phyloP scores from a whole-genome alignment of 352 stramenopile species.

The Globisporangium canariense region DNA sequence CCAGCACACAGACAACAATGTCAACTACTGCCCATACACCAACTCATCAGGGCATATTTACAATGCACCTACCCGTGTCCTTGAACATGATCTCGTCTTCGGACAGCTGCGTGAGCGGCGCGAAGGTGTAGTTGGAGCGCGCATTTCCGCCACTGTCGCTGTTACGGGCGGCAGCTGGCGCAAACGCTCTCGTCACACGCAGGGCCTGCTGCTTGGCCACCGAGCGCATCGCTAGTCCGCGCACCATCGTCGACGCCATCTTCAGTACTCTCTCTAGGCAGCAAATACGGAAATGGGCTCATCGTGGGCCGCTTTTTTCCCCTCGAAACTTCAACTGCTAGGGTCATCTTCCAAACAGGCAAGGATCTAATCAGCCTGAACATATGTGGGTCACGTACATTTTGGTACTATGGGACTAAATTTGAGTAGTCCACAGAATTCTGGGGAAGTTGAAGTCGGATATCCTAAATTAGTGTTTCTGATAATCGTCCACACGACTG shows the following conservation, averaged over 20 bases:
- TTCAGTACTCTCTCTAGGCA: background rate
- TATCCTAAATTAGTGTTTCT: slow-evolving; percentile 4
- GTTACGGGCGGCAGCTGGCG: background rate
- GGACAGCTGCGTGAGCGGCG: slow-evolving; percentile 52
- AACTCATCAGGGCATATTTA: too few species aligned
- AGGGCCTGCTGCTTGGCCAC: slow-evolving; percentile 2
- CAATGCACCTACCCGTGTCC: slow-evolving; percentile 30
- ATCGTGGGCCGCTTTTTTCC: background rate
- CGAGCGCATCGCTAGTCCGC: background rate
- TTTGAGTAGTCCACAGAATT: background rate
- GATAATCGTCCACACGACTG: slow-evolving; percentile 7
- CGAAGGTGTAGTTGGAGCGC: slow-evolving; percentile 24
- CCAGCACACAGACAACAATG: background rate
- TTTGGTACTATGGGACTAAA: too few species aligned
- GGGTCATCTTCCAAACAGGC: background rate
- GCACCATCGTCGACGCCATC: slow-evolving; percentile 13
- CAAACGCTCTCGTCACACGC: background rate
- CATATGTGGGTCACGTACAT: background rate
- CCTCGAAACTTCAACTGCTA: background rate
- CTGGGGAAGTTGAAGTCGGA: slow-evolving; percentile 6
- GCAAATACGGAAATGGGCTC: slow-evolving; percentile 6
- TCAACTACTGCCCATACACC: background rate
- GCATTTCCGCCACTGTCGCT: background rate
- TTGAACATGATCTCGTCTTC: slow-evolving; percentile 75
- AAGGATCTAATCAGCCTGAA: background rate